These are phyloP conservation scores for Calonectria pauciramosa DNA, from an alignment of 2,329 filamentous ascomycete species.

Conservation along the genomic window DNA sequence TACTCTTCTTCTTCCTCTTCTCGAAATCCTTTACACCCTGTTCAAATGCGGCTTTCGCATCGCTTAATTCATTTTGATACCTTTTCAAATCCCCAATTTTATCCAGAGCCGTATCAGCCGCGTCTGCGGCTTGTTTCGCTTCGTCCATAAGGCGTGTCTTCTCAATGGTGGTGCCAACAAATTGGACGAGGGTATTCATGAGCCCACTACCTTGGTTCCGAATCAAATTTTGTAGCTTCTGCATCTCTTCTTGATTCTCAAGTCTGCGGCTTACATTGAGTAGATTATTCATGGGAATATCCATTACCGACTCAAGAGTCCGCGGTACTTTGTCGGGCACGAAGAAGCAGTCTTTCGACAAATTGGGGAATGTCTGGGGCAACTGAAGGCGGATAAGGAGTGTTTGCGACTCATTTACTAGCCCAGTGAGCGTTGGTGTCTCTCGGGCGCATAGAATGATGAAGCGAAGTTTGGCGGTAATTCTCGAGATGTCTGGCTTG, in stretches of 20 bases:
- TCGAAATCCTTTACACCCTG: neutral
- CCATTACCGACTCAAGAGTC: neutral
- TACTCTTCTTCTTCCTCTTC: neutral
- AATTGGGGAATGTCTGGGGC: neutral
- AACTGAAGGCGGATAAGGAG: neutral
- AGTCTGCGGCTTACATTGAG: neutral
- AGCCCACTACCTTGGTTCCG: neutral
- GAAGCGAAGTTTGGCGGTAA: neutral
- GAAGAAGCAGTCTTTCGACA: neutral
- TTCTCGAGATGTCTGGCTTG: neutral
- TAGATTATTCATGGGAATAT: neutral
- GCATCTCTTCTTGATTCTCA: neutral
- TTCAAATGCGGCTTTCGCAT: neutral
- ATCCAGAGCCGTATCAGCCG: neutral
- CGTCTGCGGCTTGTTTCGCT: neutral
- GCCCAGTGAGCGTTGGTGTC: neutral
- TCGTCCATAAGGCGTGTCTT: neutral
- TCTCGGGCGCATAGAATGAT: neutral
- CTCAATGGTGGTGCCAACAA: neutral
- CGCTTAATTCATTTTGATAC: too few species aligned
- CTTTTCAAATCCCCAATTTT: neutral
- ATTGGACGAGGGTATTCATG: neutral
- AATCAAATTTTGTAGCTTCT: neutral
- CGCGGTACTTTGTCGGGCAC: neutral
- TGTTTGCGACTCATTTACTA: neutral